Conservation (phyloP, 805 yeast species). For the Pichia cabralensis region DNA sequence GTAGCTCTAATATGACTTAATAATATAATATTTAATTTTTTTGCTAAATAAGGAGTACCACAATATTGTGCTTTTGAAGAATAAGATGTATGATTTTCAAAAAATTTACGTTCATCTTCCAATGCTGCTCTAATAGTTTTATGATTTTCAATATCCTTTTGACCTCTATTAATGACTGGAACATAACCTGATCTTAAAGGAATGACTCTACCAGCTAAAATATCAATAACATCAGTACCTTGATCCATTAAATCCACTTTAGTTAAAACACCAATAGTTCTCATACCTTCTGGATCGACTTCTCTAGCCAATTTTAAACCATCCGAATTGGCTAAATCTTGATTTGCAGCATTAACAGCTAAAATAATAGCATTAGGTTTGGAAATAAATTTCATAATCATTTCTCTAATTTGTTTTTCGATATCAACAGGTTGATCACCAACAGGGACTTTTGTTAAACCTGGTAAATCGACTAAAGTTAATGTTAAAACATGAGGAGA, state of each 20-base stretch:
- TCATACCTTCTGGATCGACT: constrained; percentile 91
- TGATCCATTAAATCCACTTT: constrained; percentile 96
- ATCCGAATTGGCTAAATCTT: constrained; percentile 94
- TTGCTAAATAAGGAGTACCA: constrained; percentile 96
- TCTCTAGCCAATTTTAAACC: constrained; percentile 94
- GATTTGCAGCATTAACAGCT: constrained; percentile 93
- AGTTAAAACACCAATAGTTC: constrained; percentile 95
- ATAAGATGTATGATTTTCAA: constrained; percentile 85
- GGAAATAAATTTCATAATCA: constrained; percentile 86
- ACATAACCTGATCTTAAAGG: constrained; percentile 93
- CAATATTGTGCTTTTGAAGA: constrained; percentile 90
- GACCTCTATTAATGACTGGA: constrained; percentile 96
- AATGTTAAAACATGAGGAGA: constrained; percentile 91
- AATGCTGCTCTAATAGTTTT: constrained; percentile 86
- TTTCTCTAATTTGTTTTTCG: constrained; percentile 86
- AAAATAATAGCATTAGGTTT: constrained; percentile 92
- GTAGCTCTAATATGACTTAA: constrained; percentile 83
- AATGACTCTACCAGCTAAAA: constrained; percentile 89
- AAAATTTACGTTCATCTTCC: constrained; percentile 66
- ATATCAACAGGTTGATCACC: constrained; percentile 99
- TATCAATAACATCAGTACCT: constrained; percentile 95
- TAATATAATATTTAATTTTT: constrained; percentile 78
- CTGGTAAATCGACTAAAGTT: constrained; percentile 94
- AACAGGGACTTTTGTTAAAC: constrained; percentile 95
- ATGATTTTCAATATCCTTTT: constrained; percentile 82